Base-by-base conservation (phyloP, 352 stramenopile species). In the Globisporangium radiosum region DNA sequence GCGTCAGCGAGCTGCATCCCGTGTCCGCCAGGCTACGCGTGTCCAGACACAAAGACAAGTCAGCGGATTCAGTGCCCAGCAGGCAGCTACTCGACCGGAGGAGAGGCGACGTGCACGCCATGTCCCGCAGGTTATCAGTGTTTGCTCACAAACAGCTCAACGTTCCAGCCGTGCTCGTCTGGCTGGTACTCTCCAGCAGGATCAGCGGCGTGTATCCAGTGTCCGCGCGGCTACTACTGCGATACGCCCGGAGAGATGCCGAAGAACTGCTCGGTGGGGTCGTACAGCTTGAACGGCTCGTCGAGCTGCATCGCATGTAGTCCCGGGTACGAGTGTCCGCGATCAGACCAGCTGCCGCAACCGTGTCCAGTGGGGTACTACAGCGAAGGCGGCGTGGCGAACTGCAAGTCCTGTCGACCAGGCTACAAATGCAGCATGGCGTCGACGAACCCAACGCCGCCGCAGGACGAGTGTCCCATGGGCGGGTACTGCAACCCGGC, bases 291-390 rank as follows among this genome's bases (percentile, higher is more conserved):
- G 4, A 74, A 82, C 7, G 81, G 73, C 0, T 88, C 87, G 8
- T 81, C 74, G 3, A 75, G 62, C 9, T 97, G 89, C 64, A 61
- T 72, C 13, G 64, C 73, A 0, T 97, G 89, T 59, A 65, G 72
- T 14, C 76, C 87, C 33, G 90, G 88, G 7, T 96, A 96, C 75
- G 75, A 94, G 59, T 96, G 87, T 60, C 75, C 85, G 45, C 79
- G 69, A 38, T 84, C 75, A 0, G 74, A 84, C 49, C 90, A 88
- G 58, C 63, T 80, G 10, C 90, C 71, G 1, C 84, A 85, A 61
- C 86, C 71, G 19, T 98, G 89, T 57, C 81, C 87, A 0, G 84
- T 96, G 9, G 90, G 90, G 0, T 94, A 90, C 17, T 97, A 94
- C 60, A 96, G 87, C 51, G 73, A 83, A 75, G 85, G 85, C 42